Percentiles rank a stretch among this genome's conserved stretches.
phyloP scores from a whole-genome alignment of 2,329 filamentous ascomycete species.

The Sporothrix variecibatus region DNA sequence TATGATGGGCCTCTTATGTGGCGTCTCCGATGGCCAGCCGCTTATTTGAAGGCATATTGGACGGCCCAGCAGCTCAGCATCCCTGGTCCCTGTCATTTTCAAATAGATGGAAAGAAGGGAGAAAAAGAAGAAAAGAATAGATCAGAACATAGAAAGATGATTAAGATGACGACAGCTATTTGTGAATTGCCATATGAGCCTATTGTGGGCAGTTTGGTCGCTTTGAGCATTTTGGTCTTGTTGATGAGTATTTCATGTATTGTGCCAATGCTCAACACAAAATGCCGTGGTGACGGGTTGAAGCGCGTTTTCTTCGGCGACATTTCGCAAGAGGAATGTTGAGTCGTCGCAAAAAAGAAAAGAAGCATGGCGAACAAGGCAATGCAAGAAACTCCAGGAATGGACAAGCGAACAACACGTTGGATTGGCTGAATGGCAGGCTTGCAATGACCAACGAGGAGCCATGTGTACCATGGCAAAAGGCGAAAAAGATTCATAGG shows the following conservation, averaged over 20 bases:
- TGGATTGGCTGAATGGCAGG: background rate
- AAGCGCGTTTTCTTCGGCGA: background rate
- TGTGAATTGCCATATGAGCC: constrained; percentile 5
- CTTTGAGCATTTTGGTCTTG: background rate
- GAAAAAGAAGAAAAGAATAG: background rate
- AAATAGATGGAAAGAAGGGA: constrained; percentile 7
- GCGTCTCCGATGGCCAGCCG: background rate
- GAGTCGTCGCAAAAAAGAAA: background rate
- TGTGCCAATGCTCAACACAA: background rate
- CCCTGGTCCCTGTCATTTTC: constrained; percentile 15
- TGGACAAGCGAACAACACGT: background rate
- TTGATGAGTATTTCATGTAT: too few relatives aligned
- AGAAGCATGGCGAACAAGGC: background rate
- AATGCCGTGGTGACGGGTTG: background rate
- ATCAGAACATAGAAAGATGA: background rate
- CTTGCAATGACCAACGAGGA: background rate
- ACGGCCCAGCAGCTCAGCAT: background rate
- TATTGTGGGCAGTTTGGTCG: background rate
- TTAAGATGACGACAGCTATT: constrained; percentile 8
- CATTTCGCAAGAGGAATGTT: background rate
- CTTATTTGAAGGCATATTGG: constrained; percentile 10
- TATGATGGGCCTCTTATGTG: background rate
- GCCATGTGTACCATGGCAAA: background rate
- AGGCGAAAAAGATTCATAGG: background rate
- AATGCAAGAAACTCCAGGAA: background rate